Base-by-base conservation (phyloP, 2,329 filamentous ascomycete species). In the Beauveria sp. region DNA sequence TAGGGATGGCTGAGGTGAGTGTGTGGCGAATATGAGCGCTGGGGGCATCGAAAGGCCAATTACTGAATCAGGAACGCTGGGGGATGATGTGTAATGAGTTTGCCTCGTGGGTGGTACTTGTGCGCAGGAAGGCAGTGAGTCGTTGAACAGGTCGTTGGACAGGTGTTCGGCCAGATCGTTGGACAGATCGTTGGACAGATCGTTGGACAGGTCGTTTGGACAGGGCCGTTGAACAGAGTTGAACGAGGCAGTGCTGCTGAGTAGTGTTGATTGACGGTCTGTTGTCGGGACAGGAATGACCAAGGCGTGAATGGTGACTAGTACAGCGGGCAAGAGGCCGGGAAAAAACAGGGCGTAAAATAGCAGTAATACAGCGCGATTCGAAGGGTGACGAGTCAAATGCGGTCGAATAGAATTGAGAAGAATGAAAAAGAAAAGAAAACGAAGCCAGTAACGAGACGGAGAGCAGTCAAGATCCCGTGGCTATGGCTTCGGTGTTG, bases 381-480 rank as follows among this genome's bases (percentile, higher is more conserved):
- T 49, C 43, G 51, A 61, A 61, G 28, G 40, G 8, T 9, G 47
- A 20, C 12, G 22, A 26, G n/a, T 20, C 26, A 51, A 26, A 46
- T 46, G 40, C n/a, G 22, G n/a, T 34, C 18, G 40, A 60, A 38
- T 8, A 40, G 49, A 54, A 28, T 26, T 34, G 30, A 49, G 16
- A 53, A 46, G 28, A 34, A 40, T 28, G 20, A 43, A 16, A n/a
- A 49, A 14, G 10, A 38, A 49, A 24, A 49, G 9, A 61, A 61
- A 60, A 52, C 42, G 26, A 60, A 60, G 58, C 58, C 58, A 60
- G 58, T 14, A 16, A 16, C 42, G 34, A 38, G 47, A 30, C 57
- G 57, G 47, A 45, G 47, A 59, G 51, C 57, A 59, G 47, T 59
- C 18, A 59, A 59, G 57, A 30, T 26, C 58, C 50, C 57, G 47